Conservation (phyloP, 495 filamentous ascomycete genomes). For the Penicillium arizonense region DNA sequence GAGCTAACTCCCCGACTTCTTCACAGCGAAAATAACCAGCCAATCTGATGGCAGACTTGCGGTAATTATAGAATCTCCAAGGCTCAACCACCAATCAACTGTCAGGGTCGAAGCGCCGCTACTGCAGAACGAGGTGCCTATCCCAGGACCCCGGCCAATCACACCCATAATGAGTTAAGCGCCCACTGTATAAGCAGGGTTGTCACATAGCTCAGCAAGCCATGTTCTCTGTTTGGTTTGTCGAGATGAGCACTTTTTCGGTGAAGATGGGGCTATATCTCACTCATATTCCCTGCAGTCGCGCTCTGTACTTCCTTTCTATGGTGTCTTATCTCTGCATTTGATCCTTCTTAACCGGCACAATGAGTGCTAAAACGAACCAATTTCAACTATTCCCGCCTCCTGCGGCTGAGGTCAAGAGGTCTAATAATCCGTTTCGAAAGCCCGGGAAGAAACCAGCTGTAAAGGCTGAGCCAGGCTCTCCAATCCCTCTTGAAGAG, state of each 20-base stretch:
- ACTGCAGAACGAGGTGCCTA: slow-evolving; percentile 16
- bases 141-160: slow-evolving; percentile 22
- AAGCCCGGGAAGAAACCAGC: slow-evolving; percentile 27
- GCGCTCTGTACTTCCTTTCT: slow-evolving; percentile 4
- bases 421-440: slow-evolving; percentile 38
- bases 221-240: slow-evolving; percentile 7
- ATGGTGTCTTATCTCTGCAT: background rate
- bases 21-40: background rate
- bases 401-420: slow-evolving; percentile 38
- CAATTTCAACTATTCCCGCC: slow-evolving; percentile 58
- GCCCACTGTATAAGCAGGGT: slow-evolving; percentile 24
- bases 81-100: slow-evolving; percentile 15
- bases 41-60: background rate
- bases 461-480: slow-evolving; percentile 25
- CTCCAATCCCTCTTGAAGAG: slow-evolving; percentile 38
- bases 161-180: slow-evolving; percentile 18
- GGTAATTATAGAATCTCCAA: slow-evolving; percentile 5
- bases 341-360: background rate
- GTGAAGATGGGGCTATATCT: slow-evolving; percentile 23
- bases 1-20: slow-evolving; percentile 5
- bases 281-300: slow-evolving; percentile 17
- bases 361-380: slow-evolving; percentile 26
- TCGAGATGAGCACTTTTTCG: background rate
- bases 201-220: slow-evolving; percentile 17
- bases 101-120: slow-evolving; percentile 13